Evolutionary conservation across 2,329 filamentous ascomycete genomes (phyloP).

Genomic region (Phaeosphaeria sp.): DNA sequence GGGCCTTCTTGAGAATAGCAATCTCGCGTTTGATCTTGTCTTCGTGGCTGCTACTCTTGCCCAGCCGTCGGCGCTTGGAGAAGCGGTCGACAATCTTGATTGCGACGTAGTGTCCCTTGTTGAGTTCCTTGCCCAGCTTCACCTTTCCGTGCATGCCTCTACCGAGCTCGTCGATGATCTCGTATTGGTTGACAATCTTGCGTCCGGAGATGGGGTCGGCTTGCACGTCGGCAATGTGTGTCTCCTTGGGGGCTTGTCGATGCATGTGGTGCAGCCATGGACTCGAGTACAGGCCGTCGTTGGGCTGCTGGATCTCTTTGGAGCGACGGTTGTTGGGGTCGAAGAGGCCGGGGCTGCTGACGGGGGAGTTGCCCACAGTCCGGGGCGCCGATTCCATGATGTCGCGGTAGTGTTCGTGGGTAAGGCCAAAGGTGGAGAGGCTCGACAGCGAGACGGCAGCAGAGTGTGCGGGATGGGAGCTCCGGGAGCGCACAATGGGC

Average conservation of each 20-base stretch:
- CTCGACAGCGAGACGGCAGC: constrained; percentile 47
- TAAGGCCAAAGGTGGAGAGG: constrained; percentile 50
- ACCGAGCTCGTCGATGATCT: constrained; percentile 94
- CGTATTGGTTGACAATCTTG: constrained; percentile 97
- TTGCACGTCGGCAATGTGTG: constrained; percentile 89
- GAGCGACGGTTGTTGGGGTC: constrained; percentile 43
- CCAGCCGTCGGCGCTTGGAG: constrained; percentile 91
- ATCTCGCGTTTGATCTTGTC: constrained; percentile 95
- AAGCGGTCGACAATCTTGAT: constrained; percentile 99
- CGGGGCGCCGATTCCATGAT: constrained; percentile 49
- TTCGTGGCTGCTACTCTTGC: constrained; percentile 71
- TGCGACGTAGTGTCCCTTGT: constrained; percentile 80
- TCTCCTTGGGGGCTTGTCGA: constrained; percentile 63
- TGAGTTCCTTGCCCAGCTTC: constrained; percentile 85
- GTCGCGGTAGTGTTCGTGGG: constrained; percentile 39
- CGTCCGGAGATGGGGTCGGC: constrained; percentile 87
- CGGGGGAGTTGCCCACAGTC: constrained; percentile 56
- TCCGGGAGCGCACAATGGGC: constrained; percentile 49
- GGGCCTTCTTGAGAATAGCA: constrained; percentile 96
- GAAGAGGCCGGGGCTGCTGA: constrained; percentile 57
- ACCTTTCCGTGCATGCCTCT: constrained; percentile 97
- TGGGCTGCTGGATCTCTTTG: constrained; percentile 34
- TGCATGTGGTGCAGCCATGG: constrained; percentile 60
- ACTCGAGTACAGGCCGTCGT: constrained; percentile 55
- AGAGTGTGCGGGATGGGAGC: constrained; percentile 52